Evolutionary conservation across 1,139 yeast genomes (phyloP), one percentile per base, ranked within the genome.

Genomic region (Candida gigantensis): DNA sequence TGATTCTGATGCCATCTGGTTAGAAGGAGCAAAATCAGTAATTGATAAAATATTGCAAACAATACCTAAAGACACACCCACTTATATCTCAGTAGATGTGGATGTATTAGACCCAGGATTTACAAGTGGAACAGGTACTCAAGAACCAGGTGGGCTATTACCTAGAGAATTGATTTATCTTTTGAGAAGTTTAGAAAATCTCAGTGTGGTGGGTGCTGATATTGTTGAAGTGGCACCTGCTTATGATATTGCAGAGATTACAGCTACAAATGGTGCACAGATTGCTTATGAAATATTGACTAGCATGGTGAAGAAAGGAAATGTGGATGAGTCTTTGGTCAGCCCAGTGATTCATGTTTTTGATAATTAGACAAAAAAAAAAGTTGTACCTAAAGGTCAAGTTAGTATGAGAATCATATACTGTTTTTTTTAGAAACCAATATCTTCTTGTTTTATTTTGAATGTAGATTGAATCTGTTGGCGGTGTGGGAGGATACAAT

Each of bases 111-210:
- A 84, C 54, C 92, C 92, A 2, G 87, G 84, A 2, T 74, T 80
- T 49, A 87, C 89, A 3, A 84, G 88, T 38, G 94, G 92, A 2
- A 84, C 94, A 1, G 94, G 94, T 7, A 84, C 94, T 3, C 86
- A 82, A 44, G 94, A 84, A 58, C 81, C 84, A 4, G 94, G 94
- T 39, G 94, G 94, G 37, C 76, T 87, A 74, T 64, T 83, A 35
- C 83, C 90, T n/a, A 69, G 94, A 41, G 94, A 84, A 55, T 68
- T 84, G 41, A 71, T 84, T 38, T 69, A 79, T 41, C 68, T 84
- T 19, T 61, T 84, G 43, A 69, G 90, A 46, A 68, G 68, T 7
- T 58, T 84, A 28, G 84, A 81, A 15, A 60, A 60, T 8, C 65
- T 84, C 51, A 78, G 79, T 42, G 47, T 84, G 20, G 87, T 84